These are phyloP conservation scores for Pinus albicaulis DNA, from an alignment of 75 land plant species.

Conservation along the genomic window DNA sequence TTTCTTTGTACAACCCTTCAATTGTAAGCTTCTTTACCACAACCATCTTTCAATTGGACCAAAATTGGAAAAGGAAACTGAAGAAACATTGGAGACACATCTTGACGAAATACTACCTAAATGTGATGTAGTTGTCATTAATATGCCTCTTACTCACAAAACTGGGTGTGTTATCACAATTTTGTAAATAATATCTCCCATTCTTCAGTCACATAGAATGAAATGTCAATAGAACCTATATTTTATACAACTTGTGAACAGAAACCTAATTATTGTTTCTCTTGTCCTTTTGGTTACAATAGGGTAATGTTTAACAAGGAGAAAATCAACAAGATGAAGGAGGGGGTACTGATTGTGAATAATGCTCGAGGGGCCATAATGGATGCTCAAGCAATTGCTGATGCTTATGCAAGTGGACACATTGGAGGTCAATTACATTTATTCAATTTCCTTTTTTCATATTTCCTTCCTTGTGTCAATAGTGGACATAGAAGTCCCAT, in stretches of 20 bases:
- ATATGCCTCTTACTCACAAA: conserved; percentile 80
- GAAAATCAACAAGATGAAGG: conserved; percentile 69
- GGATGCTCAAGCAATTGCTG: conserved; percentile 77
- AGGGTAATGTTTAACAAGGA: conserved; percentile 83
- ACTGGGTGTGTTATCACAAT: conserved; percentile 47
- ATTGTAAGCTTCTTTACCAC: conserved; percentile 80
- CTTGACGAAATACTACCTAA: conserved; percentile 72
- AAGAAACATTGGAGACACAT: conserved; percentile 68
- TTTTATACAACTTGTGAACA: neutral
- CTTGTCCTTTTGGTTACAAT: neutral
- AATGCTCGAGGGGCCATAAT: conserved; percentile 92
- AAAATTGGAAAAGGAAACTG: conserved; percentile 61
- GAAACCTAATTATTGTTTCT: neutral
- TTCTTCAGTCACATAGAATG: neutral
- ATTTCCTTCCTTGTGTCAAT: no score
- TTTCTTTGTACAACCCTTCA: conserved; percentile 57
- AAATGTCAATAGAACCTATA: neutral
- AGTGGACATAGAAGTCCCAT: no score
- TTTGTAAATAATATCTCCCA: neutral
- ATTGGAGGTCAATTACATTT: conserved; percentile 50
- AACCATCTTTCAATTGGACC: conserved; percentile 63
- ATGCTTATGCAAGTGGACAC: conserved; percentile 75
- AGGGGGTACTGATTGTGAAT: conserved; percentile 83
- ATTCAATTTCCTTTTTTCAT: no score
- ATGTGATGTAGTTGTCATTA: conserved; percentile 80